Conservation (phyloP, 176 grass and related monocot species). For the Cenchrus purpureus region DNA sequence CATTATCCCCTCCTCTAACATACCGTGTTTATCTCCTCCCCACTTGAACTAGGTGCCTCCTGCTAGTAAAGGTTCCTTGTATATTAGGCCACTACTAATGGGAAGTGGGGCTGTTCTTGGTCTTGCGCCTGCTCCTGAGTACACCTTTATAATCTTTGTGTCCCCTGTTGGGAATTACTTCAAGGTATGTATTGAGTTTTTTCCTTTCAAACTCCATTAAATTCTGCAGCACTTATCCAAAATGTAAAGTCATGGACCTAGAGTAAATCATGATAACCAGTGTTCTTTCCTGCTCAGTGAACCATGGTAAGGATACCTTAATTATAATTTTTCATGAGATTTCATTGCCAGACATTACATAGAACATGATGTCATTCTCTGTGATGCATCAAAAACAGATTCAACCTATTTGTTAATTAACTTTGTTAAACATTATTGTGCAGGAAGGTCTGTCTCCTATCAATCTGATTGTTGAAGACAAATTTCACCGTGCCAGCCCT, state of each 20-base stretch:
- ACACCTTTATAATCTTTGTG: conserved; percentile 89
- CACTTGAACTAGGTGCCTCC: conserved; percentile 65
- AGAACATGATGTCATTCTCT: not conserved
- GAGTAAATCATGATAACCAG: not conserved
- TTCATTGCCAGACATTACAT: not conserved
- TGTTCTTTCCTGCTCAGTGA: not conserved
- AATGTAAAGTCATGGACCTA: conserved; percentile 11
- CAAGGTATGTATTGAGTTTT: conserved; percentile 63
- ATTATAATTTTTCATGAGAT: not conserved
- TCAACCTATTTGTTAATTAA: not conserved
- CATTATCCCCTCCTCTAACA: conserved; percentile 6
- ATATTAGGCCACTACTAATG: conserved; percentile 85
- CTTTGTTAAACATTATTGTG: conserved; percentile 35
- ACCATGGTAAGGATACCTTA: conserved; percentile 4
- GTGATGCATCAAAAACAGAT: not conserved
- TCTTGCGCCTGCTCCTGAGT: conserved; percentile 90
- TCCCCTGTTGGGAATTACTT: conserved; percentile 98
- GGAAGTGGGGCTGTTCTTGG: conserved; percentile 91
- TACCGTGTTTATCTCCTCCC: not conserved
- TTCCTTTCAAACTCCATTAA: not conserved
- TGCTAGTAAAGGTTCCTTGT: conserved; percentile 81
- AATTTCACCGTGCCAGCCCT: conserved; percentile 80
- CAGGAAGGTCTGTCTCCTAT: conserved; percentile 93
- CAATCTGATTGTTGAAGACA: conserved; percentile 87
- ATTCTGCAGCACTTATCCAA: not conserved